Evolutionary conservation across 768 basidiomycete species (phyloP), one percentile per base, ranked within the genome.

Genomic region (Trametes meyenii): DNA sequence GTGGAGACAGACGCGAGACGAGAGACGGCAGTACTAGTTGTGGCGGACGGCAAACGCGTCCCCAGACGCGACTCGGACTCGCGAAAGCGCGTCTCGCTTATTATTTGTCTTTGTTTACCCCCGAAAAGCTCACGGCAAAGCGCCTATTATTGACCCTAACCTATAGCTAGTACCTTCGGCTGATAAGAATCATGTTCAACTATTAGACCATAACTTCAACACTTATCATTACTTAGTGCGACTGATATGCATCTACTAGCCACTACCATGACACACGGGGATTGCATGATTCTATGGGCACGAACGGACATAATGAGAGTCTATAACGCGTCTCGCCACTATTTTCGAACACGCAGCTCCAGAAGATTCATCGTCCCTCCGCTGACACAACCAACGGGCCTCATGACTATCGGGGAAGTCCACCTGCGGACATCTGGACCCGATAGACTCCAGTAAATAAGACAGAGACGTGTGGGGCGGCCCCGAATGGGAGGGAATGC

Each of bases 71-170:
- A n/a, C n/a, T n/a, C n/a, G n/a, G n/a, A n/a, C n/a, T 52, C 58
- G 46, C 53, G 63, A 64, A 12, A 55, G 56, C 61, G 60, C 64
- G 61, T 62, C 54, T 39, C 35, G 65, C 43, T 17, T 44, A 50
- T 50, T 35, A 42, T 51, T 66, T 62, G 54, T 21, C 19, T 44
- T 1, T 63, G 48, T 63, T 66, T 66, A 55, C 42, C 21, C 24
- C 14, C 50, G 26, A 4, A 7, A 36, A 24, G 14, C n/a, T 7
- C 14, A n/a, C 14, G 29, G 29, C 5, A 5, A 17, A 5, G n/a
- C n/a, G n/a, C 8, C 29, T 3, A 8, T 33, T 33, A 8, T 33
- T 33, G 29, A 33, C 29, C 29, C 29, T 33, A 8, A n/a, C 29
- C 29, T 3, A 33, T 33, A 33, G 29, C 3, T 33, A 33, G 29